These are phyloP conservation scores for Fragaria ananassa DNA, from an alignment of 306 rosid species.

Conservation along the genomic window DNA sequence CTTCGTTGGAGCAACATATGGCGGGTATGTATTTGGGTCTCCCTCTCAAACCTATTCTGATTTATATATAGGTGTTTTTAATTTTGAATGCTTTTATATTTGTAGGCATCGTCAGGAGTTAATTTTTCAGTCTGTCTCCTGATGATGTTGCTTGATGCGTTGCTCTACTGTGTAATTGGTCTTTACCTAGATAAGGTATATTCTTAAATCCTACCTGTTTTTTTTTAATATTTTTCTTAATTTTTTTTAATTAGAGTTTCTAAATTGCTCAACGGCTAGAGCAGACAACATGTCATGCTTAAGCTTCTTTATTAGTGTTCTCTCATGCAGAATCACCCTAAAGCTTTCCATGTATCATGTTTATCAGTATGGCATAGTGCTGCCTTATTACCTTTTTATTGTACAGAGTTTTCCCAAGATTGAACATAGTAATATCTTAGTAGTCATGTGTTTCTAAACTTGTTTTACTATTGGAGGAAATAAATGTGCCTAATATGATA, in stretches of 20 bases:
- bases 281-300: neutral
- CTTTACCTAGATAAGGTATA: slow-evolving; percentile 92
- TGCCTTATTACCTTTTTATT: neutral
- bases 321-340: neutral
- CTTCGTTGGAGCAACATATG: slow-evolving; percentile 97
- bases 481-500: neutral
- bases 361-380: neutral
- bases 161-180: slow-evolving; percentile 79
- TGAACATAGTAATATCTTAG: neutral
- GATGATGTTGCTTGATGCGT: slow-evolving; percentile 81
- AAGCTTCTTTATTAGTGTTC: neutral
- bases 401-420: neutral
- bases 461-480: neutral
- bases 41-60: slow-evolving; percentile 9
- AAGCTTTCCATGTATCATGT: neutral
- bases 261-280: neutral
- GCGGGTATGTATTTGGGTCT: slow-evolving; percentile 46
- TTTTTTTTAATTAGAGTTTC: neutral
- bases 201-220: slow-evolving; percentile 4
- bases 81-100: slow-evolving; percentile 24
- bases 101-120: slow-evolving; percentile 90
- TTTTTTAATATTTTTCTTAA: neutral
- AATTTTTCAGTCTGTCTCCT: slow-evolving; percentile 77
- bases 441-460: neutral
- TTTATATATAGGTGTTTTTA: slow-evolving; percentile 2